A percentile compares a stretch with the other conserved stretches of the same genome.
These are phyloP conservation scores for Solanum hybrid DNA, from an alignment of 305 asterid genomes.

Conservation along the genomic window DNA sequence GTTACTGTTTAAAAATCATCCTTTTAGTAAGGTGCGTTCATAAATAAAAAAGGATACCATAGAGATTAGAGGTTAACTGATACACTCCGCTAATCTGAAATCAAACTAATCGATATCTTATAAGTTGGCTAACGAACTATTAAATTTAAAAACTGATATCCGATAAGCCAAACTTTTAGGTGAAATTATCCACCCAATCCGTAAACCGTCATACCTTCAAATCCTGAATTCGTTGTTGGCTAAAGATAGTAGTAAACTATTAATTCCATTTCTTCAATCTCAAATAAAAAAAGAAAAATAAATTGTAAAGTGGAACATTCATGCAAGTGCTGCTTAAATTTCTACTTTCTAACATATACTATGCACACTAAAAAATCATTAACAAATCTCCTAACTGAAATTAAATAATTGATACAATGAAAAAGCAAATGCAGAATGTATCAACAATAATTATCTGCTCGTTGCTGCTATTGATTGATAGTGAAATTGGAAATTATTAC, in stretches of 20 bases:
- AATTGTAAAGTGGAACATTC: too few relatives aligned
- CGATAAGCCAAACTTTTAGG: too few relatives aligned
- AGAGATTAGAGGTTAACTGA: neutral
- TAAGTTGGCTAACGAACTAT: too few relatives aligned
- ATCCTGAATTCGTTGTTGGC: neutral
- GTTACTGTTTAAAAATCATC: neutral
- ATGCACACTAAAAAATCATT: neutral
- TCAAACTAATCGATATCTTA: neutral
- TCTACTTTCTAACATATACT: neutral
- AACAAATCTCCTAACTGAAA: neutral
- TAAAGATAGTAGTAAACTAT: too few relatives aligned
- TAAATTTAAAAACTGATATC: too few relatives aligned
- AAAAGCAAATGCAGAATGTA: neutral
- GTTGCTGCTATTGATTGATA: conserved; percentile 22
- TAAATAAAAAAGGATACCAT: too few relatives aligned
- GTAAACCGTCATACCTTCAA: too few relatives aligned
- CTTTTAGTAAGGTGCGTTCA: too few relatives aligned
- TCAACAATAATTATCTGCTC: neutral
- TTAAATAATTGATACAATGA: neutral
- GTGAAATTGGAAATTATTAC: conserved; percentile 19
- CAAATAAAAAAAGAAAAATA: too few relatives aligned
- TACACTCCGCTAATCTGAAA: neutral
- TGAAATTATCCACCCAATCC: too few relatives aligned
- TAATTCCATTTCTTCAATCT: too few relatives aligned
- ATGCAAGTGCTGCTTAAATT: too few relatives aligned